A percentile compares a stretch with the other conserved stretches of the same genome.
Conservation (phyloP, 2,329 filamentous ascomycete species). For the Fusarium sp. region DNA sequence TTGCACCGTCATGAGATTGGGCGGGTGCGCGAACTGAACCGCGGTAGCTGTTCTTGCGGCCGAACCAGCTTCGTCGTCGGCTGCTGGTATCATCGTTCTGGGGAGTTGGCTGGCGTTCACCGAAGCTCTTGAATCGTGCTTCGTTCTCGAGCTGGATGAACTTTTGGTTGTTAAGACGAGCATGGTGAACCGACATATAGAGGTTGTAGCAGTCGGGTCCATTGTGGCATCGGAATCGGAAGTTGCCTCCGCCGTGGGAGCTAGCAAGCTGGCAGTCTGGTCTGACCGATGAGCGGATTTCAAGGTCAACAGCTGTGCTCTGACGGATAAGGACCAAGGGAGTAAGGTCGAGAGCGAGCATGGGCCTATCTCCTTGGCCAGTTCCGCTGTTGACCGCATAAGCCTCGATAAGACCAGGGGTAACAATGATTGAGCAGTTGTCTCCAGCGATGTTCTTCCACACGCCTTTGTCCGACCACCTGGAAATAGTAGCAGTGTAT, state of each 20-base stretch:
- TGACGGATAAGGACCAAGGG: slow-evolving; percentile 91
- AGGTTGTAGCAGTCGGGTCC: slow-evolving; percentile 84
- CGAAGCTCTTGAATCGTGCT: slow-evolving; percentile 80
- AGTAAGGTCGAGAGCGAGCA: slow-evolving; percentile 86
- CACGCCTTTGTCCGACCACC: slow-evolving; percentile 72
- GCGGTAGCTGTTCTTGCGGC: slow-evolving; percentile 75
- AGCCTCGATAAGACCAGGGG: slow-evolving; percentile 72
- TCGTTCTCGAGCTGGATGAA: slow-evolving; percentile 80
- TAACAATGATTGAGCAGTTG: slow-evolving; percentile 69
- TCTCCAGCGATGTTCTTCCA: slow-evolving; percentile 72
- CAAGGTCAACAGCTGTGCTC: slow-evolving; percentile 93
- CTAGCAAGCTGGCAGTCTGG: slow-evolving; percentile 77
- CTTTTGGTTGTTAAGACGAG: slow-evolving; percentile 92
- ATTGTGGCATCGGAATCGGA: slow-evolving; percentile 89
- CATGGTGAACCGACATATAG: slow-evolving; percentile 88
- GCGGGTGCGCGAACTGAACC: slow-evolving; percentile 73
- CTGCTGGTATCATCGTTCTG: slow-evolving; percentile 65
- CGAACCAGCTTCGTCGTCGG: slow-evolving; percentile 70
- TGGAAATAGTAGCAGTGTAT: slow-evolving; percentile 70
- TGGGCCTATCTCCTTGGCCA: slow-evolving; percentile 59
- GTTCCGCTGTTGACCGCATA: slow-evolving; percentile 60
- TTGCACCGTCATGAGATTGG: slow-evolving; percentile 81
- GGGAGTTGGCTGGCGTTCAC: slow-evolving; percentile 65
- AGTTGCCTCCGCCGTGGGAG: slow-evolving; percentile 76
- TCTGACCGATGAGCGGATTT: slow-evolving; percentile 89